Evolutionary conservation across 2,329 filamentous ascomycete species (phyloP).

Genomic region (Periconia macrospinosa): DNA sequence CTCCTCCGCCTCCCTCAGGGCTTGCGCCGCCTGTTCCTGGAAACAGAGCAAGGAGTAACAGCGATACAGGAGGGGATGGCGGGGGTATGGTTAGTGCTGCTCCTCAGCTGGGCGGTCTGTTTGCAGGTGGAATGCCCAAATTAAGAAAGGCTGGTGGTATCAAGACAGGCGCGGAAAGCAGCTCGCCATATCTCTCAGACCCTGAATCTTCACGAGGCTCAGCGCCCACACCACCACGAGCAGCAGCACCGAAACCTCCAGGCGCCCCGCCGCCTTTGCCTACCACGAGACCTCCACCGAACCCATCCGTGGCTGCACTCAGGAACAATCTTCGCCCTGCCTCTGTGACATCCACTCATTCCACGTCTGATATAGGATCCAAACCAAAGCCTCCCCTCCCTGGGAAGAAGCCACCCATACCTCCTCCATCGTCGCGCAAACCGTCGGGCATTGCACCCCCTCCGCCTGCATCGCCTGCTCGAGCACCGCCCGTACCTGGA

Average conservation of each 20-base stretch:
- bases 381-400: slow-evolving; percentile 74
- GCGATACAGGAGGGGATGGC: slow-evolving; percentile 61
- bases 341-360: slow-evolving; percentile 62
- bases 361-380: slow-evolving; percentile 54
- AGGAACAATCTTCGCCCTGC: slow-evolving; percentile 56
- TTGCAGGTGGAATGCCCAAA: slow-evolving; percentile 95
- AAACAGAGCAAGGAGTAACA: slow-evolving; percentile 75
- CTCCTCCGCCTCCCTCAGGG: slow-evolving; percentile 59
- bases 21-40: slow-evolving; percentile 71
- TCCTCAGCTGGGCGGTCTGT: slow-evolving; percentile 83
- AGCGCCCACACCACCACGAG: slow-evolving; percentile 57
- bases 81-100: slow-evolving; percentile 40
- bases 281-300: slow-evolving; percentile 60
- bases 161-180: slow-evolving; percentile 61
- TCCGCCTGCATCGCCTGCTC: slow-evolving; percentile 48
- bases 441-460: slow-evolving; percentile 53
- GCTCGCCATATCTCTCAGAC: slow-evolving; percentile 78
- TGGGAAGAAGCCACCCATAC: slow-evolving; percentile 70
- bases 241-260: slow-evolving; percentile 54
- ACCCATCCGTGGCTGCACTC: slow-evolving; percentile 59
- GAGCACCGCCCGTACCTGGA: slow-evolving; percentile 41
- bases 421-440: slow-evolving; percentile 60
- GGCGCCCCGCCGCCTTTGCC: slow-evolving; percentile 54
- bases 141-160: slow-evolving; percentile 80
- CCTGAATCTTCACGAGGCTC: slow-evolving; percentile 63